Percentiles rank a stretch among this genome's conserved stretches.
These are phyloP conservation scores for Zymoseptoria ardabiliae DNA, from an alignment of 2,329 filamentous ascomycete genomes.

Conservation along the genomic window DNA sequence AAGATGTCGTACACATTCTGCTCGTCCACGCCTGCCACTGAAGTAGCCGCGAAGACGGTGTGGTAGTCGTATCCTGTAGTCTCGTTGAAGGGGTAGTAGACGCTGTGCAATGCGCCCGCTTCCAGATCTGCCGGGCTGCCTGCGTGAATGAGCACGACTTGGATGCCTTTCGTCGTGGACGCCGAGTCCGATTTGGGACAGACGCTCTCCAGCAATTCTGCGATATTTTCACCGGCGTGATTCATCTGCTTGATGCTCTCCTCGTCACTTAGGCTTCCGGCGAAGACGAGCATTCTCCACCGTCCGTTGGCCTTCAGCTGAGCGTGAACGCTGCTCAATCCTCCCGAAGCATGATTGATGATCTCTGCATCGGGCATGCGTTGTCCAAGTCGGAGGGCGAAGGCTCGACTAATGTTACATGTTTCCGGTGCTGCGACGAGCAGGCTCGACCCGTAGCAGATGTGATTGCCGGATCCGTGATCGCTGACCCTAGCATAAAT, in stretches of 20 bases:
- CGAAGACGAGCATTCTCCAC: constrained; percentile 18
- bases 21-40: constrained; percentile 31
- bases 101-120: constrained; percentile 1
- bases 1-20: background rate
- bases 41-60: constrained; percentile 50
- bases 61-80: constrained; percentile 27
- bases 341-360: constrained; percentile 8
- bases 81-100: constrained; percentile 1
- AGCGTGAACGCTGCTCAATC: constrained; percentile 2
- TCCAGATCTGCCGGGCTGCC: background rate
- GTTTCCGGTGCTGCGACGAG: background rate
- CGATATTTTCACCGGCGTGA: background rate
- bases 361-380: constrained; percentile 8
- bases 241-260: background rate
- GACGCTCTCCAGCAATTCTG: background rate
- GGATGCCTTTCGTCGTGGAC: background rate
- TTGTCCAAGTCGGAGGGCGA: background rate
- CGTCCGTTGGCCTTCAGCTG: constrained; percentile 11
- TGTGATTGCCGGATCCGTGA: background rate
- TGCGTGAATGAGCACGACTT: constrained; percentile 7
- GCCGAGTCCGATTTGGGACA: background rate
- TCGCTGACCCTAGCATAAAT: constrained; percentile 6
- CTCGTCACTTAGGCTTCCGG: constrained; percentile 6
- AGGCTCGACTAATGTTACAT: background rate
- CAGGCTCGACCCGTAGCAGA: background rate